Evolutionary conservation across 2,329 filamentous ascomycete genomes (phyloP), one percentile per base, ranked within the genome.

Genomic region (Cadophora malorum): DNA sequence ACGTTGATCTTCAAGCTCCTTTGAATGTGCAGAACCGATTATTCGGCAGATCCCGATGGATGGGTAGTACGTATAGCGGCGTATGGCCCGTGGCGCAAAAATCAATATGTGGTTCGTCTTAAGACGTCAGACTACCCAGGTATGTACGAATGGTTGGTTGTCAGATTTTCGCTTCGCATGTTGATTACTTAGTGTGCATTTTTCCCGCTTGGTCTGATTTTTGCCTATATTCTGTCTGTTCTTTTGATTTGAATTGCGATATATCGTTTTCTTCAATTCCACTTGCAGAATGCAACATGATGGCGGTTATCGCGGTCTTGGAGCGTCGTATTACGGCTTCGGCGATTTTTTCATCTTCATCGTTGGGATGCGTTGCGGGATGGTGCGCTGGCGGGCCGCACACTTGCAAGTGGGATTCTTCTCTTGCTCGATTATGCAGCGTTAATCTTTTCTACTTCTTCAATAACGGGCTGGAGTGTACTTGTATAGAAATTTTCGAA

Each of bases 81-180:
- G 35, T 3, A 67, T 55, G 61, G 66, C 45, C 62, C 66, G 66
- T 45, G 16, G 56, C 66, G 66, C 66, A 64, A 65, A 64, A 61
- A 67, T 62, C 38, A 67, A 67, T 63, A 55, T 56, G 9, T 23
- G 52, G 16, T 19, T 65, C 38, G 49, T 28, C 35, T 23, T 25
- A 60, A 38, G 23, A 45, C 19, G 19, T 47, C 45, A 49, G 21
- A 19, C 14, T 45, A 45, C 4, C 12, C 4, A 45, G 12, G 12
- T 16, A 45, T 16, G 41, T 16, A 16, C 31, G 31, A 23, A n/a
- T n/a, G 55, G 21, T 33, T 31, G 21, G 31, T 38, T n/a, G 28
- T 63, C 61, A 63, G 45, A 28, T 41, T 52, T 25, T 33, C 12
- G 21, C n/a, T 8, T 45, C n/a, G n/a, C 49, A n/a, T 19, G 21